Evolutionary conservation across 371 early-diverging fungal genomes (phyloP).

Genomic region (Nosema muscidifuracis): DNA sequence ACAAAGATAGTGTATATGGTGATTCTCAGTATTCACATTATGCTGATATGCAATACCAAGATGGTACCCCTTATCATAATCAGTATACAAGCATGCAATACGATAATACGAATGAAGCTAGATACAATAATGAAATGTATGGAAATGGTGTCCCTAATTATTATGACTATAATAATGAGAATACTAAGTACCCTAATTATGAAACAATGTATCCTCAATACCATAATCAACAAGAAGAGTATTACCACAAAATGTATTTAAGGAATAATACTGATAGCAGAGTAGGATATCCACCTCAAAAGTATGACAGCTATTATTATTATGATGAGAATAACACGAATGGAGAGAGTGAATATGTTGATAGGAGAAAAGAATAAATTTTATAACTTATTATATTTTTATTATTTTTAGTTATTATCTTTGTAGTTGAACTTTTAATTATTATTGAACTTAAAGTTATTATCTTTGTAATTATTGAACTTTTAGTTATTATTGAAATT

Average conservation of each 20-base stretch:
- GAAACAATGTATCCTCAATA: not conserved
- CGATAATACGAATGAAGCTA: too few species aligned
- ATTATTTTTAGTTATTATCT: not conserved
- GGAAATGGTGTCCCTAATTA: not conserved
- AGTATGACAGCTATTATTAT: not conserved
- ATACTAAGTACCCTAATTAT: not conserved
- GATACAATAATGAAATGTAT: not conserved
- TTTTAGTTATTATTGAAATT: too few species aligned
- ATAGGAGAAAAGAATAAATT: not conserved
- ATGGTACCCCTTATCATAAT: too few species aligned
- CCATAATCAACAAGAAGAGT: not conserved
- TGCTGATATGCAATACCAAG: too few species aligned
- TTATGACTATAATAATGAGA: not conserved
- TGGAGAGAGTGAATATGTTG: not conserved
- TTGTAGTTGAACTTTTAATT: too few species aligned
- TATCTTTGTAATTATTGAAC: too few species aligned
- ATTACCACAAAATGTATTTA: constrained; percentile 5
- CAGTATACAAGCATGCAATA: too few species aligned
- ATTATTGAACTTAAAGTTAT: too few species aligned
- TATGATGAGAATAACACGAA: not conserved
- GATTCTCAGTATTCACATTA: not conserved
- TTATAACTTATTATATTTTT: not conserved
- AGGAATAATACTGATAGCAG: too few species aligned
- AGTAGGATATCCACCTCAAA: not conserved
- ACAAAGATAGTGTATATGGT: too few species aligned